Evolutionary conservation across 352 stramenopile genomes (phyloP).

Genomic region (Thalassiosira oceanica): DNA sequence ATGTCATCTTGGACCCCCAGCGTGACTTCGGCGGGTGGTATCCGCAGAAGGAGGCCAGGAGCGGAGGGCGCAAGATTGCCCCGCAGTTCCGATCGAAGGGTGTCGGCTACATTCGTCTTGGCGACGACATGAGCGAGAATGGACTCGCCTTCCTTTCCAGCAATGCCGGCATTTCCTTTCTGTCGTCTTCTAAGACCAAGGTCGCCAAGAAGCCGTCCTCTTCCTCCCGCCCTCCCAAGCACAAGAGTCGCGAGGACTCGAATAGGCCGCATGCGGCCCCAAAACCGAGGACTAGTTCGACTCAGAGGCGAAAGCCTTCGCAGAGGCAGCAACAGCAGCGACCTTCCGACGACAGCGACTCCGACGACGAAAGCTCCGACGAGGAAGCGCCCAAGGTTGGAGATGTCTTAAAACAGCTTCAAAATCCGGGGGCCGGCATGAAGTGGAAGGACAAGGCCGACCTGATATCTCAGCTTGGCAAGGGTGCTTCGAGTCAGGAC

Average conservation of each 20-base stretch:
- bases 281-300: no score
- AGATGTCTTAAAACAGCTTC: constrained; percentile 54
- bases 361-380: constrained; percentile 29
- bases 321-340: constrained; percentile 3
- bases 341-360: constrained; percentile 5
- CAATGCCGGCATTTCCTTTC: constrained; percentile 52
- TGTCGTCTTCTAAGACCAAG: constrained; percentile 26
- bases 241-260: no score
- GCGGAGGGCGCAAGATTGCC: constrained; percentile 51
- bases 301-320: no score
- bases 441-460: constrained; percentile 70
- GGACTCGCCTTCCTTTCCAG: constrained; percentile 62
- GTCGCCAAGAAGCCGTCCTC: constrained; percentile 3
- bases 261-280: no score
- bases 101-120: constrained; percentile 67
- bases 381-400: constrained; percentile 30
- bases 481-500: constrained; percentile 40
- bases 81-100: constrained; percentile 68
- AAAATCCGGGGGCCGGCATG: constrained; percentile 41
- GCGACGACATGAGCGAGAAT: constrained; percentile 71
- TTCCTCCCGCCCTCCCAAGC: constrained; percentile 8
- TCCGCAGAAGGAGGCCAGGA: constrained; percentile 46
- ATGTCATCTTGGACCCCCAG: constrained; percentile 67
- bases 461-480: constrained; percentile 53
- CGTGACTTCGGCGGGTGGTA: constrained; percentile 50